Evolutionary conservation across 345 rosid genomes (phyloP).

Genomic region (Abelmoschus esculentus): DNA sequence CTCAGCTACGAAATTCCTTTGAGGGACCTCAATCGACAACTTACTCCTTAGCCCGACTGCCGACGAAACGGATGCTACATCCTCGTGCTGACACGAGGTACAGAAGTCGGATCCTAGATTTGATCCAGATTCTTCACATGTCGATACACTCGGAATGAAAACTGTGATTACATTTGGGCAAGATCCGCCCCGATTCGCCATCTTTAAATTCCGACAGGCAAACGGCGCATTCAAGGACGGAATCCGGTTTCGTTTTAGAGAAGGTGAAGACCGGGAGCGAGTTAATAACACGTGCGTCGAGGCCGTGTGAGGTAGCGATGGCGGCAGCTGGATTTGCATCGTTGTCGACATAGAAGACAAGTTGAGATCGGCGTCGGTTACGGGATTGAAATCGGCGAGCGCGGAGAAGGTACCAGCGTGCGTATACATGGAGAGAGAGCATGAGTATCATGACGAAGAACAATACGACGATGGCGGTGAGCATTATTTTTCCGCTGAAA

Average conservation of each 20-base stretch:
- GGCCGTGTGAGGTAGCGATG: constrained; percentile 32
- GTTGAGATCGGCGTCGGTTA: constrained; percentile 31
- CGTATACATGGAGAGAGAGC: constrained; percentile 71
- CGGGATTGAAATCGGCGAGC: constrained; percentile 49
- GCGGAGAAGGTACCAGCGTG: constrained; percentile 79
- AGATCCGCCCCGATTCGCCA: constrained; percentile 59
- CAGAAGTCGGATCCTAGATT: constrained; percentile 16
- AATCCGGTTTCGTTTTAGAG: constrained; percentile 21
- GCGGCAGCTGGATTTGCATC: constrained; percentile 6
- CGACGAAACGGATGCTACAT: constrained; percentile 10
- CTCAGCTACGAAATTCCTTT: constrained; percentile 25
- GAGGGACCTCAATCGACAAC: constrained; percentile 36
- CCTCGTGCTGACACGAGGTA: constrained; percentile 23
- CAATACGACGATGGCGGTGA: constrained; percentile 52
- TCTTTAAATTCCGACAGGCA: constrained; percentile 42
- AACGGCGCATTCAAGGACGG: constrained; percentile 48
- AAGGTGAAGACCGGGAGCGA: constrained; percentile 60
- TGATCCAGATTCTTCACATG: constrained; percentile 46
- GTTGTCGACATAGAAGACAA: constrained; percentile 50
- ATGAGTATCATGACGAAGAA: constrained; percentile 64
- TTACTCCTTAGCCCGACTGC: constrained; percentile 25
- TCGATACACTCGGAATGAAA: constrained; percentile 84
- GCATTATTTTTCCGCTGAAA: constrained; percentile 66
- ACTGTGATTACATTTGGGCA: constrained; percentile 75
- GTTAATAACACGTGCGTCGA: constrained; percentile 44